A percentile compares a stretch with the other conserved stretches of the same genome.
Evolutionary conservation across 768 basidiomycete species (phyloP).

Genomic region (Hortiboletus campestris): DNA sequence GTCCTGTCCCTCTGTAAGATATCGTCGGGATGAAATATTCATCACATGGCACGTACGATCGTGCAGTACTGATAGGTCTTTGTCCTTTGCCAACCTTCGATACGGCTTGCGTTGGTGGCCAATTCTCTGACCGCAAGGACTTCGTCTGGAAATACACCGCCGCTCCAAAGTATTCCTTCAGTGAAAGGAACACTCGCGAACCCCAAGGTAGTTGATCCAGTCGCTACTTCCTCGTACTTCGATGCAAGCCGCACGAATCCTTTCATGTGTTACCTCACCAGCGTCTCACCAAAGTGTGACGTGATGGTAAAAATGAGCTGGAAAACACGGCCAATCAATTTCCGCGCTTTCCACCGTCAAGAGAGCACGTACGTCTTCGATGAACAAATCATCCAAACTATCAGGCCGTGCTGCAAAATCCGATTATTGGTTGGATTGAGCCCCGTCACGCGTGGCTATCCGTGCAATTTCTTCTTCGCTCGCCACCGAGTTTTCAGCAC

Average conservation of each 20-base stretch:
- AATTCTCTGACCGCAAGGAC: slow-evolving; percentile 64
- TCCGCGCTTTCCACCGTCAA: neutral
- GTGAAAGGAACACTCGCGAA: slow-evolving; percentile 58
- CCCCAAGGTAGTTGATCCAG: slow-evolving; percentile 73
- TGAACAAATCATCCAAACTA: slow-evolving; percentile 77
- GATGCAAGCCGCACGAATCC: slow-evolving; percentile 90
- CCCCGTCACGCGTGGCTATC: slow-evolving; percentile 43
- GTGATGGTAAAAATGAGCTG: slow-evolving; percentile 79
- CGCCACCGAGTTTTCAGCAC: slow-evolving; percentile 58
- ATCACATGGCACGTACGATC: slow-evolving; percentile 46
- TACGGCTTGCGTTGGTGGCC: slow-evolving; percentile 71
- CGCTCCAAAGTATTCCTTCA: slow-evolving; percentile 63
- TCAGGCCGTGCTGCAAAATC: slow-evolving; percentile 59
- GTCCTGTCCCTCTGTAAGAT: slow-evolving; percentile 49
- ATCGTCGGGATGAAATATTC: neutral
- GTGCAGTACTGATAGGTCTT: slow-evolving; percentile 73
- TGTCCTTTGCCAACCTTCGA: slow-evolving; percentile 92
- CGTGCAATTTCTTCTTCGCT: slow-evolving; percentile 75
- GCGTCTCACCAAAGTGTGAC: slow-evolving; percentile 87
- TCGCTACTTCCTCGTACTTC: slow-evolving; percentile 80
- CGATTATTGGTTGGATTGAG: slow-evolving; percentile 51
- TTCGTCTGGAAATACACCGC: slow-evolving; percentile 79
- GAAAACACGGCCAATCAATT: neutral
- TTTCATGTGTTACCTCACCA: slow-evolving; percentile 83
- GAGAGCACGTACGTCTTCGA: slow-evolving; percentile 76